Evolutionary conservation across 2,329 filamentous ascomycete species (phyloP).

Genomic region (Didymella segeticola): DNA sequence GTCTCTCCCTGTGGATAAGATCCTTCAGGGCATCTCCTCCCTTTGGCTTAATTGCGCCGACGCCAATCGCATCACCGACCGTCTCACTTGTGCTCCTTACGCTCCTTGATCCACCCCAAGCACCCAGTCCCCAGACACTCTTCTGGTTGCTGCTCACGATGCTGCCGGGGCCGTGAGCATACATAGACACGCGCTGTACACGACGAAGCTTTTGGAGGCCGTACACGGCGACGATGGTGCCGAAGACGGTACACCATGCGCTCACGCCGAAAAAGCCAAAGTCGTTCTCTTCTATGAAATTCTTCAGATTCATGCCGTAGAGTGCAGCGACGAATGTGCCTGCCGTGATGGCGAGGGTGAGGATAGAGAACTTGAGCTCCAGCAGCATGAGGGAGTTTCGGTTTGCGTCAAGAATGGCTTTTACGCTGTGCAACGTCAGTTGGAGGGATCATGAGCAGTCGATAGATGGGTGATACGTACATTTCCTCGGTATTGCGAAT

Average conservation of each 20-base stretch:
- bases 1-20: conserved; percentile 38
- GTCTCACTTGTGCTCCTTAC: conserved; percentile 13
- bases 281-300: conserved; percentile 94
- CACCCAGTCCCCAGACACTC: conserved; percentile 36
- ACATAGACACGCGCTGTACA: conserved; percentile 90
- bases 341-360: conserved; percentile 90
- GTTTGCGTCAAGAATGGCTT: conserved; percentile 96
- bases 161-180: conserved; percentile 54
- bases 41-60: conserved; percentile 27
- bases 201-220: conserved; percentile 83
- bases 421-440: conserved; percentile 67
- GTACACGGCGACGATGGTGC: conserved; percentile 79
- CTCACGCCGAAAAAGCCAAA: conserved; percentile 84
- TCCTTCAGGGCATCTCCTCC: conserved; percentile 30
- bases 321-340: conserved; percentile 96
- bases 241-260: conserved; percentile 72
- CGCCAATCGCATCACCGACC: conserved; percentile 22
- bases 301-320: conserved; percentile 99
- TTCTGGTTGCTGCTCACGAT: conserved; percentile 23
- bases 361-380: conserved; percentile 94
- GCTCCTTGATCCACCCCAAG: conserved; percentile 35
- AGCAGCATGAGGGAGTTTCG: conserved; percentile 97
- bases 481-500: conserved; percentile 99
- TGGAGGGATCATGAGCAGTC: not conserved
- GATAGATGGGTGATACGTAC: conserved; percentile 61